phyloP scores from a whole-genome alignment of 139 green algal genomes.

The Chlamydomonas schloesseri region DNA sequence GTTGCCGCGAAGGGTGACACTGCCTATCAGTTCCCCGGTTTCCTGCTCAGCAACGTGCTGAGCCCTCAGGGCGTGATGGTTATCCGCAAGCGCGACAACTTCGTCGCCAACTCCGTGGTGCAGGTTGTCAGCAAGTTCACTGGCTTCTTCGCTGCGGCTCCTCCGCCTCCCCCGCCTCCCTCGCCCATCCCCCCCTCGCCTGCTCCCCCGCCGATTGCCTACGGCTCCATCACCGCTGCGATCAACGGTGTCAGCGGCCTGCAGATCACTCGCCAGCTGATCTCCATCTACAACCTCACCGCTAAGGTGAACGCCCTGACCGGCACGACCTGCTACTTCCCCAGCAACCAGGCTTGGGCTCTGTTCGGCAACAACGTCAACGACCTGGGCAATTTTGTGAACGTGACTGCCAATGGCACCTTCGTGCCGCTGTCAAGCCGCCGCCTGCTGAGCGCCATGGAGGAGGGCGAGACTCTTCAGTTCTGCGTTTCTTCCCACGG shows the following conservation, averaged over 20 bases:
- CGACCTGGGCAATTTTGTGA: slow-evolving; percentile 6
- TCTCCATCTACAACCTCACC: slow-evolving; percentile 11
- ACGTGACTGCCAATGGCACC: slow-evolving; percentile 3
- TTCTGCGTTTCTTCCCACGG: neutral
- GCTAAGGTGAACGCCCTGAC: neutral
- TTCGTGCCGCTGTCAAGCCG: neutral
- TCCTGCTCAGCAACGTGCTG: neutral
- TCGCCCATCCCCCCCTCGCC: neutral
- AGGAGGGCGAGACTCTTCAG: neutral
- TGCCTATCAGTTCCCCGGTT: neutral
- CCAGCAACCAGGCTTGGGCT: slow-evolving; percentile 27
- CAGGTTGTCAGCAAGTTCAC: neutral
- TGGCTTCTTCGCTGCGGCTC: neutral
- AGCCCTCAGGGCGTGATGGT: no score
- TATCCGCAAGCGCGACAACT: slow-evolving; percentile 12
- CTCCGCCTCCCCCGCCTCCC: slow-evolving; percentile 6
- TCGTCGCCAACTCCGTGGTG: neutral
- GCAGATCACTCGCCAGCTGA: slow-evolving; percentile 29
- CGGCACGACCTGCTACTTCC: slow-evolving; percentile 36
- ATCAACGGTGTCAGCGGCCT: slow-evolving; percentile 1
- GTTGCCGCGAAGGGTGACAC: neutral
- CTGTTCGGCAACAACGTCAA: slow-evolving; percentile 13
- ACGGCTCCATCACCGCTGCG: neutral
- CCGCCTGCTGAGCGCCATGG: neutral
- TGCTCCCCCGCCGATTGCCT: neutral